These are phyloP conservation scores for Quercus wislizeni DNA, from an alignment of 306 rosid species.

Conservation along the genomic window DNA sequence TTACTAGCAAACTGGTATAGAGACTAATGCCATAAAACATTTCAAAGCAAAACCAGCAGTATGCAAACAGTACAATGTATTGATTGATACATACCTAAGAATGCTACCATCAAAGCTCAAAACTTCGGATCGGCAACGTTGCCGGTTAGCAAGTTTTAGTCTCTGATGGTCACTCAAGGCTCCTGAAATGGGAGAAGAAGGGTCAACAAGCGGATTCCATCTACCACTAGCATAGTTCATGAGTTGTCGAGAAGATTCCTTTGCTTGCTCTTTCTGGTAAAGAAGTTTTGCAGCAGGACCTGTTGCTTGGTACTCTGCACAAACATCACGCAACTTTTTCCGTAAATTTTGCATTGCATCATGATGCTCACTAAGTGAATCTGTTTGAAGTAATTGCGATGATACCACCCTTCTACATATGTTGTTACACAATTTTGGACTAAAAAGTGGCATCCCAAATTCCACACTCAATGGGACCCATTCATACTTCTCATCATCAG, in stretches of 20 bases:
- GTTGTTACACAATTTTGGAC: constrained; percentile 69
- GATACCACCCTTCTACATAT: constrained; percentile 82
- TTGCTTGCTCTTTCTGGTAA: constrained; percentile 72
- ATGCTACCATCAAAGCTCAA: constrained; percentile 89
- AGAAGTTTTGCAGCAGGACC: constrained; percentile 86
- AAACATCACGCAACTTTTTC: constrained; percentile 75
- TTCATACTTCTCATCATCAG: constrained; percentile 59
- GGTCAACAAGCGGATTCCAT: constrained; percentile 79
- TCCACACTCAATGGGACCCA: constrained; percentile 95
- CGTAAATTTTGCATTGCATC: constrained; percentile 79
- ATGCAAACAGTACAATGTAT: constrained; percentile 14
- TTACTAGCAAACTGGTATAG: background rate
- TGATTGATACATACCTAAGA: constrained; percentile 66
- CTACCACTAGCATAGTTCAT: constrained; percentile 83
- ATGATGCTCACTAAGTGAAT: constrained; percentile 66
- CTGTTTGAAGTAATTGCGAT: constrained; percentile 77
- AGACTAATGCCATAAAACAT: background rate
- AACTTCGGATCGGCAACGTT: constrained; percentile 67
- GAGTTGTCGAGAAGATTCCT: constrained; percentile 55
- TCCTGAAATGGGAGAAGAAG: constrained; percentile 90
- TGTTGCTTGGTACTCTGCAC: constrained; percentile 79
- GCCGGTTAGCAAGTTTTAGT: constrained; percentile 69
- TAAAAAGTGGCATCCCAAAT: constrained; percentile 89
- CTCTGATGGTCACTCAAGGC: constrained; percentile 60
- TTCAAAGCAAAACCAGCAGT: constrained; percentile 3